phyloP scores from a whole-genome alignment of 441 rosid genomes.

The Arabidopsis hybrid region DNA sequence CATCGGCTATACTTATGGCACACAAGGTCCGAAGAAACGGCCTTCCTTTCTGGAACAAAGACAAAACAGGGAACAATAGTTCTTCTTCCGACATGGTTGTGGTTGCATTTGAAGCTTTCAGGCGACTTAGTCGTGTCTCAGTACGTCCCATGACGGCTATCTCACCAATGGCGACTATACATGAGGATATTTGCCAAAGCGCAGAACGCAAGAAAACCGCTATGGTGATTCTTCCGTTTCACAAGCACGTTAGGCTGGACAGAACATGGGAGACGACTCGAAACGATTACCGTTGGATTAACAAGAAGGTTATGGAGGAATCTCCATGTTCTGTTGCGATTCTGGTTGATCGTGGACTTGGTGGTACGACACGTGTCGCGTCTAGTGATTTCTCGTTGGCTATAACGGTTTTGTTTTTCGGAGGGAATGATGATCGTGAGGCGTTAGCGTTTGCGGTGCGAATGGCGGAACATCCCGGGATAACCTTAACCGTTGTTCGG shows the following conservation, averaged over 20 bases:
- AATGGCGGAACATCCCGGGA: conserved; percentile 71
- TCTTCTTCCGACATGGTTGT: conserved; percentile 49
- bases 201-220: conserved; percentile 68
- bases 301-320: conserved; percentile 56
- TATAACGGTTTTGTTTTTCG: conserved; percentile 59
- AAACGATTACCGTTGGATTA: conserved; percentile 58
- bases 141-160: conserved; percentile 69
- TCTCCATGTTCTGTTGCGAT: conserved; percentile 67
- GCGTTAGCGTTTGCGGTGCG: conserved; percentile 63
- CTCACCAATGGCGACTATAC: conserved; percentile 54
- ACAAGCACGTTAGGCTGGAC: conserved; percentile 78
- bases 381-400: conserved; percentile 59
- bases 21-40: conserved; percentile 63
- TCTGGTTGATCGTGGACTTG: conserved; percentile 69
- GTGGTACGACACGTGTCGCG: conserved; percentile 54
- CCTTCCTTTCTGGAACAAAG: conserved; percentile 62
- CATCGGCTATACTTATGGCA: conserved; percentile 64
- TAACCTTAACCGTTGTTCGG: conserved; percentile 51
- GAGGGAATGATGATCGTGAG: conserved; percentile 67
- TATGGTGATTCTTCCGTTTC: conserved; percentile 76
- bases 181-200: conserved; percentile 59
- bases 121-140: conserved; percentile 53
- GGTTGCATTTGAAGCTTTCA: conserved; percentile 61
- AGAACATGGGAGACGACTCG: conserved; percentile 70
- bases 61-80: conserved; percentile 19